Base-by-base conservation (phyloP, 371 early-diverging fungal species). In the Rhizomucor pusillus region DNA sequence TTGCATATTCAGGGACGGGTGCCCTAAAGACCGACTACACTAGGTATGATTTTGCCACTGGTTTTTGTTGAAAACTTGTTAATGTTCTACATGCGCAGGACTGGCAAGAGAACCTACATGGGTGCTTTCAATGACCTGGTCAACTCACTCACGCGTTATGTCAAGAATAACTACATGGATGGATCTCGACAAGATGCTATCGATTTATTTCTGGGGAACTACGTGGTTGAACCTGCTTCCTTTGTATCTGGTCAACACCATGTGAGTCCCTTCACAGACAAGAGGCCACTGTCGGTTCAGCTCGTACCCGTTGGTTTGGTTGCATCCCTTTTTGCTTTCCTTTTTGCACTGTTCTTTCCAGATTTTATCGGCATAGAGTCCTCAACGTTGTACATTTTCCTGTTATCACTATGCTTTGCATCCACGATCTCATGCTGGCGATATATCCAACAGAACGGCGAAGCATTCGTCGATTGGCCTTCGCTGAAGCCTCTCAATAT, bases 1-100 rank as follows among this genome's bases (percentile, higher is more conserved):
- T 86, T 25, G 92, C 93, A 48, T 99, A 99, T 66, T 90, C 95
- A 14, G 99, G 99, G 34, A 99, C 99, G 14, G 93, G 94, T 7
- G 99, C 99, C 1, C 79, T 99, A 19, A 98, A 99, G 61, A 96
- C 97, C 3, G 97, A 99, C 63, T 94, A 90, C 52, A 98, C 99
- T 23, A 76, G 93, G 81, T 81, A 76, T 23, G 22, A n/a, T 23
- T 51, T 18, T 20, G 39, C 11, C 1, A 11, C 24, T 14, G 16
- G 33, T 23, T 14, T 14, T 47, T 13, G 16, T 48, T 35, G 20
- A 29, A n/a, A 54, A 37, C n/a, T 50, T 6, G 2, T 29, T 18
- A 19, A 29, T 11, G 16, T 5, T 44, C 9, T 23, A 18, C 51
- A 51, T 36, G 3, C 19, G 14, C 12, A 77, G 85, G 34, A 93